Percentiles rank a stretch among this genome's conserved stretches.
Evolutionary conservation across 176 grass and related monocot genomes (phyloP).

Genomic region (Carex scoparia): DNA sequence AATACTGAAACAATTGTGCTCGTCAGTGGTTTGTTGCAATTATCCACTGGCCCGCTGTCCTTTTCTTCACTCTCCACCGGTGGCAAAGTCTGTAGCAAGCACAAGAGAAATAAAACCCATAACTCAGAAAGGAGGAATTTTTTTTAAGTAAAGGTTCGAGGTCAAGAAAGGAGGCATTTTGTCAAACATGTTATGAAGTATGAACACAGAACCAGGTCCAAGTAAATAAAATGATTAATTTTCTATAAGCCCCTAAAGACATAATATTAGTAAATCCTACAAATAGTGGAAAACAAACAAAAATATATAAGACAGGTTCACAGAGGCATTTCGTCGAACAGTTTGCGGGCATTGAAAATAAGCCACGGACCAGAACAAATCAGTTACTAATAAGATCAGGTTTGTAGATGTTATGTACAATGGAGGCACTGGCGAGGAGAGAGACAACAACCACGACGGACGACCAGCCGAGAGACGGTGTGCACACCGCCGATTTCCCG

Average conservation of each 20-base stretch:
- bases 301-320: neutral
- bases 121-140: no score
- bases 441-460: neutral
- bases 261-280: neutral
- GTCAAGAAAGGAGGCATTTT: neutral
- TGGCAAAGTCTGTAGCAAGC: no score
- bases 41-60: no score
- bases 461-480: no score
- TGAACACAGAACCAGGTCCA: neutral
- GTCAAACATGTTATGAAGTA: neutral
- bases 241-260: no score
- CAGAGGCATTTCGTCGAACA: slow-evolving; percentile 39
- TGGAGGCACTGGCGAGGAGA: slow-evolving; percentile 38
- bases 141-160: no score
- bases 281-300: neutral
- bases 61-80: no score
- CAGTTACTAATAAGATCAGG: slow-evolving; percentile 30
- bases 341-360: neutral
- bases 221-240: no score
- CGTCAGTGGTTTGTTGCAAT: no score
- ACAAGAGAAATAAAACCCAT: no score
- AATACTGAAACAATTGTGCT: no score
- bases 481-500: no score
- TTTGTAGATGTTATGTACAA: slow-evolving; percentile 55
- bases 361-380: neutral